Conservation (phyloP, 2,329 filamentous ascomycete genomes). For the Aspergillus melleus region DNA sequence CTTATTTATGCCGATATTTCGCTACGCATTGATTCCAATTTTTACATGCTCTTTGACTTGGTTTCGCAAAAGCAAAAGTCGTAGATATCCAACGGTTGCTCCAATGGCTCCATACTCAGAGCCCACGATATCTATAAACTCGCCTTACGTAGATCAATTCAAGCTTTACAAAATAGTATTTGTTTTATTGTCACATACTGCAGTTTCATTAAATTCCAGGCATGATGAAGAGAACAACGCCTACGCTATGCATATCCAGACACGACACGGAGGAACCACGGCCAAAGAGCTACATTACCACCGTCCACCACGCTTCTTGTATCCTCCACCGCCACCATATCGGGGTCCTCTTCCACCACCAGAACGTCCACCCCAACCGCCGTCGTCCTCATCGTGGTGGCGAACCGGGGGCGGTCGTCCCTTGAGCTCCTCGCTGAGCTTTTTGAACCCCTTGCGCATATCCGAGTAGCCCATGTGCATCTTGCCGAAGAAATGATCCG, state of each 20-base stretch:
- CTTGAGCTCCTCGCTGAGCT: conserved; percentile 83
- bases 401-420: conserved; percentile 63
- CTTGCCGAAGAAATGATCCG: conserved; percentile 98
- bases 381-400: conserved; percentile 55
- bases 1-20: background rate
- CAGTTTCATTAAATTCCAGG: conserved; percentile 15
- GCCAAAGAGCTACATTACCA: conserved; percentile 32
- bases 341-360: conserved; percentile 46
- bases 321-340: conserved; percentile 46
- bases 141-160: background rate
- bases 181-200: conserved; percentile 22
- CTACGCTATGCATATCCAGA: conserved; percentile 44
- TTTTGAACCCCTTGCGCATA: conserved; percentile 91
- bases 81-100: background rate
- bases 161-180: conserved; percentile 8
- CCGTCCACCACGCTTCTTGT: conserved; percentile 44
- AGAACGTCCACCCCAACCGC: conserved; percentile 44
- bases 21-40: background rate
- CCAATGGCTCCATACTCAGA: background rate
- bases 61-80: background rate
- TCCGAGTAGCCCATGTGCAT: conserved; percentile 98
- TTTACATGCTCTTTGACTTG: background rate
- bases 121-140: too few species aligned
- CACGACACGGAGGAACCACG: conserved; percentile 11
- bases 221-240: conserved; percentile 35